Evolutionary conservation across 1,284 basidiomycete genomes (phyloP), one percentile per base, ranked within the genome.

Genomic region (Blastosporella zonata): DNA sequence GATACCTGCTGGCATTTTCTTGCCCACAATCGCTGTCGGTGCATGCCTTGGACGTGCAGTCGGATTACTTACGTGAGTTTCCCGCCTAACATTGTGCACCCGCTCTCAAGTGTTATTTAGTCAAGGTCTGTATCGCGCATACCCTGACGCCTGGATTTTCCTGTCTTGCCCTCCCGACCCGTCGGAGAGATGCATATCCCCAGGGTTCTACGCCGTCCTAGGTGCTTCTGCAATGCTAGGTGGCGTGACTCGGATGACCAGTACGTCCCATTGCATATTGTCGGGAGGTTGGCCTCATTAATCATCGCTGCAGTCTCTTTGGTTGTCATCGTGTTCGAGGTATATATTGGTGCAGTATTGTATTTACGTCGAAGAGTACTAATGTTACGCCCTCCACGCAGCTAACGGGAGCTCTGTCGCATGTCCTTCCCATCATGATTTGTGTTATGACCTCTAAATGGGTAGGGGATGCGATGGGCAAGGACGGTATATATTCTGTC

Each of bases 171-270:
- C 84, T 8, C 82, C 84, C 0, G 85, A 87, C 58, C 79, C 79
- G 0, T 77, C 80, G 12, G 73, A 80, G 18, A 71, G 74, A 39
- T 90, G 87, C 58, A 81, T 92, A 38, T 87, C 82, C 3, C 88
- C 89, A 2, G 86, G 87, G 25, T 89, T 91, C 57, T 93, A 93
- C 60, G 85, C 89, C 12, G 85, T 91, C 18, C 82, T 92, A 29
- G 90, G 90, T 1, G 88, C 89, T 15, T 83, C 89, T 23, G 85
- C 87, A 1, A 86, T 90, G 75, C 68, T 92, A 0, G 87, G 82
- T 6, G 90, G 90, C 2, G 87, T 91, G 2, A 93, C 89, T 3
- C 70, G 85, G 49, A 91, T 90, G 82, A 91, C 81, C 22, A 79
- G 85, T 87, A 56, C 59, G 79, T 62, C 1, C 34, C 17, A 45